Evolutionary conservation across 1,284 basidiomycete genomes (phyloP), one percentile per base, ranked within the genome.

Genomic region (Sutorius eximius): DNA sequence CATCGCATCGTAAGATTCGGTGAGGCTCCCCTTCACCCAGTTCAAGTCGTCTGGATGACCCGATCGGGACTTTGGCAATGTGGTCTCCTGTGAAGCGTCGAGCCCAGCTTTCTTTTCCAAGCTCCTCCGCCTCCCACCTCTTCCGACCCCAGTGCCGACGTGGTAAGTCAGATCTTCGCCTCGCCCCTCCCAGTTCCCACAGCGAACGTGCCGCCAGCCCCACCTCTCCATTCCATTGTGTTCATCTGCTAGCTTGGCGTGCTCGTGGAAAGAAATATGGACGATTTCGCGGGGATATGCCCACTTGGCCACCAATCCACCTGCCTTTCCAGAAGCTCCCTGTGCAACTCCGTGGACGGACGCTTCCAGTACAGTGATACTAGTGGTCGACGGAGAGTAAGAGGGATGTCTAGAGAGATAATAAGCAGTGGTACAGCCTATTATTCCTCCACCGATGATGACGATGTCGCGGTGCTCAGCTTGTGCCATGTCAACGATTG

Each of bases 241-340:
- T 62, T 88, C 79, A 50, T 85, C 72, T 1, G 94, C 91, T 10
- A 98, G 81, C 43, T 82, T 79, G 58, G 86, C 79, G 69, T 97
- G 94, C 61, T 97, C 85, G 8, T 76, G 67, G 38, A 89, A 97
- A 7, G 91, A 93, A 44, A 95, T 77, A 41, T 81, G 75, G 6
- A 89, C 88, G 18, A 96, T 76, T 66, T 93, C 88, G 52, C 83
- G 80, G 0, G 87, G 87, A 62, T 87, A 88, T 1, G 87, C 87
- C 87, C 87, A 89, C 61, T 82, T 82, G 0, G 95, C 93, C 22
- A 98, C 80, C n/a, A 98, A 85, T 0, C 95, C 95, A 3, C 93
- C 95, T 0, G 92, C 90, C 69, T 96, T 96, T 6, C 95, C 95
- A 0, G 87, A 91, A 1, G 94, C 92, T 0, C 88, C 87, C 59